Conservation (phyloP, 805 yeast genomes). For the Candida sakaeoensis region DNA sequence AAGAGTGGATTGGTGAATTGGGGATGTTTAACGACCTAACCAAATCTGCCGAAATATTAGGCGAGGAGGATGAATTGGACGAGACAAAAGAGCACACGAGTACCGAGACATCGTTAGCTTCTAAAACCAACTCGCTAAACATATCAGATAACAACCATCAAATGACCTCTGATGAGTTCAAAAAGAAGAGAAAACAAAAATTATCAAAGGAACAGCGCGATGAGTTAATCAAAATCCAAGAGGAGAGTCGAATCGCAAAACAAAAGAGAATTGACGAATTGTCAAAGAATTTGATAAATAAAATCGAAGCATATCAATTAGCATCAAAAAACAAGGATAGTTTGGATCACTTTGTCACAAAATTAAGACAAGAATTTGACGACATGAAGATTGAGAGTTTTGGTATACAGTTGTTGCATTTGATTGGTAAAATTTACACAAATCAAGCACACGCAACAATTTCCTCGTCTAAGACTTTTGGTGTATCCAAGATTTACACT, state of each 20-base stretch:
- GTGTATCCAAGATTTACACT: slow-evolving; percentile 80
- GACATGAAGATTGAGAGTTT: slow-evolving; percentile 91
- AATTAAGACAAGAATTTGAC: slow-evolving; percentile 61
- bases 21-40: slow-evolving; percentile 73
- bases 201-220: slow-evolving; percentile 42
- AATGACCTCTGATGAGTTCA: slow-evolving; percentile 20
- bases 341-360: slow-evolving; percentile 48
- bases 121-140: slow-evolving; percentile 3
- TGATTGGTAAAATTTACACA: slow-evolving; percentile 77
- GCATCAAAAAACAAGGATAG: slow-evolving; percentile 64
- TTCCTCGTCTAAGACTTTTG: slow-evolving; percentile 76
- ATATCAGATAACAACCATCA: not conserved
- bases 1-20: slow-evolving; percentile 80
- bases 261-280: slow-evolving; percentile 49
- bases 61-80: slow-evolving; percentile 34
- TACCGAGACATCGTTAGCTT: not conserved
- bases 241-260: slow-evolving; percentile 50
- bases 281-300: slow-evolving; percentile 43
- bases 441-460: slow-evolving; percentile 71
- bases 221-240: slow-evolving; percentile 47
- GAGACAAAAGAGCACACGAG: not conserved
- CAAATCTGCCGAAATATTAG: slow-evolving; percentile 50
- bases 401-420: slow-evolving; percentile 81
- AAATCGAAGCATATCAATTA: slow-evolving; percentile 49
- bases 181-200: slow-evolving; percentile 29